These are phyloP conservation scores for Nitzschia palea DNA, from an alignment of 108 stramenopile genomes.

Conservation along the genomic window DNA sequence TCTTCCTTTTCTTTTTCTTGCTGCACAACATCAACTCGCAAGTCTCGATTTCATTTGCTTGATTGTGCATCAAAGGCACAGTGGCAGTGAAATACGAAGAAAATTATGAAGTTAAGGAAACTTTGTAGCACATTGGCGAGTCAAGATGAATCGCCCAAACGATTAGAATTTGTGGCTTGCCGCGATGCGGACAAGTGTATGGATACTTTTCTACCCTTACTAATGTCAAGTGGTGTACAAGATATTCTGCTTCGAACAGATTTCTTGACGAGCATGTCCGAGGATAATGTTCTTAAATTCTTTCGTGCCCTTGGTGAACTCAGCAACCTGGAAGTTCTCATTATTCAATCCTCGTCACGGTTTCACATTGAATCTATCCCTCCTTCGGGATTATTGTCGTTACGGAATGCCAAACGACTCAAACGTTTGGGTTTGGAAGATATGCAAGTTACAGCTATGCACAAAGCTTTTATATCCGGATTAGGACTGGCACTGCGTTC, in stretches of 20 bases:
- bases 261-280: constrained; percentile 10
- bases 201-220: constrained; percentile 6
- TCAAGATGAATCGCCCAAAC: background rate
- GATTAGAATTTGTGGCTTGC: background rate
- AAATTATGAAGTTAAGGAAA: constrained; percentile 10
- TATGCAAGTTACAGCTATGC: constrained; percentile 19
- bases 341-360: constrained; percentile 15
- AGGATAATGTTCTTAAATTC: constrained; percentile 16
- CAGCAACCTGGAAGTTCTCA: constrained; percentile 2
- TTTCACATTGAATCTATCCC: constrained; percentile 25
- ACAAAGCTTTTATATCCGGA: background rate
- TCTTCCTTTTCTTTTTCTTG: too few relatives aligned
- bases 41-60: too few relatives aligned
- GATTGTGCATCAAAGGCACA: too few relatives aligned
- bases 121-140: background rate
- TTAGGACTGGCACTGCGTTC: background rate
- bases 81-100: too few relatives aligned
- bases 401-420: background rate
- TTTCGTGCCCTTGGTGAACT: background rate
- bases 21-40: too few relatives aligned
- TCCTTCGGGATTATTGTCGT: background rate
- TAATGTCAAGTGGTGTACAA: background rate
- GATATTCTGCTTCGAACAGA: constrained; percentile 6
- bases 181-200: constrained; percentile 19
- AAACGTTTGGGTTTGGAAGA: constrained; percentile 13